phyloP scores from a whole-genome alignment of 352 stramenopile species.

The Aphanomyces stellatus region DNA sequence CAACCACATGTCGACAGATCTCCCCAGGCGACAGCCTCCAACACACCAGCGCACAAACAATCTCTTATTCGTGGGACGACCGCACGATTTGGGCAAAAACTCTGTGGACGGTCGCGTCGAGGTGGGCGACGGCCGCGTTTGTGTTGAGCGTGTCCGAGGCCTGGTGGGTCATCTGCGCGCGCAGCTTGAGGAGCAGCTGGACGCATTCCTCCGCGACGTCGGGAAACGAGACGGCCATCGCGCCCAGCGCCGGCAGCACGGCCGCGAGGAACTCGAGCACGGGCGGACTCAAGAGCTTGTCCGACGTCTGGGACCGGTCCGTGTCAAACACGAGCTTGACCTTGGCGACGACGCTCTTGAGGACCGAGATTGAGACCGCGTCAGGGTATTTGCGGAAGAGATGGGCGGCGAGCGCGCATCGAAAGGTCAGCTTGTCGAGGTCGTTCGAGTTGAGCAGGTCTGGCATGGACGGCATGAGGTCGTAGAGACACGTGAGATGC shows the following conservation, averaged over 20 bases:
- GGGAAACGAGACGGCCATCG: not conserved
- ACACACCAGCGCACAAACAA: no score
- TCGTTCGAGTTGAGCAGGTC: conserved; percentile 6
- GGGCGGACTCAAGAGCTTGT: conserved; percentile 1
- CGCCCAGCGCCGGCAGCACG: not conserved
- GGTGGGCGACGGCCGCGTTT: not conserved
- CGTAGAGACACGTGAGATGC: not conserved
- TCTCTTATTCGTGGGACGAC: not conserved
- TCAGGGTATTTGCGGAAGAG: not conserved
- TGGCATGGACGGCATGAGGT: conserved; percentile 5
- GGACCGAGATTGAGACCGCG: not conserved
- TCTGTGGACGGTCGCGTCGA: not conserved
- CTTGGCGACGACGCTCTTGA: conserved; percentile 4
- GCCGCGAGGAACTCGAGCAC: not conserved
- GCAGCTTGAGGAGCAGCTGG: conserved; percentile 11
- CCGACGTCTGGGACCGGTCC: not conserved
- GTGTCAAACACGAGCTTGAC: conserved; percentile 12
- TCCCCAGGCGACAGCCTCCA: no score
- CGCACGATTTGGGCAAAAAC: conserved; percentile 6
- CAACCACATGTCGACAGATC: no score
- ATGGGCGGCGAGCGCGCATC: not conserved
- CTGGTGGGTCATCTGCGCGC: not conserved
- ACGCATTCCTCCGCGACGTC: conserved; percentile 10
- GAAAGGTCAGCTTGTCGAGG: conserved; percentile 3
- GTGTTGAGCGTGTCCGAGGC: not conserved